phyloP scores from a whole-genome alignment of 2,329 filamentous ascomycete species.

The Penicillium griseofulvum region DNA sequence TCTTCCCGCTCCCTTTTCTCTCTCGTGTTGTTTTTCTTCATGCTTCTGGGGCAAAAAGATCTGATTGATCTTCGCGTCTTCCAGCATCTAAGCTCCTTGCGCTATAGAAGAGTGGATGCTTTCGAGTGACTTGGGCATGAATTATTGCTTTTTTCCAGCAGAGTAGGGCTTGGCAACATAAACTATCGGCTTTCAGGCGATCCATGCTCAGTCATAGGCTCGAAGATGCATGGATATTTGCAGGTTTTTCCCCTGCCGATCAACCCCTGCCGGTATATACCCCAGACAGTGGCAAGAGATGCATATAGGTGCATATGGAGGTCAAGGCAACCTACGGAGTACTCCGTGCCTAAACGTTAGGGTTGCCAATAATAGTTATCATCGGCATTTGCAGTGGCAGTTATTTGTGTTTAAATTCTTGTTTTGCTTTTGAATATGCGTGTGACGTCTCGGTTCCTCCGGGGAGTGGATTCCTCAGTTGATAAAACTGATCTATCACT shows the following conservation, averaged over 20 bases:
- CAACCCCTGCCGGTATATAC: background rate
- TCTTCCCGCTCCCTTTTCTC: background rate
- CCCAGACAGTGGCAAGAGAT: background rate
- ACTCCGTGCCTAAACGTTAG: no score
- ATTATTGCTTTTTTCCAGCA: constrained; percentile 1
- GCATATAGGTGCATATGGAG: background rate
- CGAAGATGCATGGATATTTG: background rate
- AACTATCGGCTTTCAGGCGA: background rate
- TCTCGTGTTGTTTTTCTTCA: background rate
- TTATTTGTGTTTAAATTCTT: background rate
- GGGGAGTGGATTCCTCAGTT: background rate
- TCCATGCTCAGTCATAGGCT: background rate
- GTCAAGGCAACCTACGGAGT: background rate
- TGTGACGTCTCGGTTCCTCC: background rate
- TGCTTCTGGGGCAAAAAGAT: background rate
- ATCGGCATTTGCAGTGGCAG: background rate
- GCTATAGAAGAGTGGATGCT: constrained; percentile 7
- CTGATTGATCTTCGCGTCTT: background rate
- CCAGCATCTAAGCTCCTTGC: background rate
- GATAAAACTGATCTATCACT: background rate
- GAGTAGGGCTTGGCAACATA: background rate
- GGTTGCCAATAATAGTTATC: background rate
- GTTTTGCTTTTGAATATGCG: background rate
- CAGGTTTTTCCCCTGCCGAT: background rate
- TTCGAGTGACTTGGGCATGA: background rate